Evolutionary conservation across 163 green algal genomes (phyloP), one percentile per base, ranked within the genome.

Genomic region (Smithsoniella earleae): DNA sequence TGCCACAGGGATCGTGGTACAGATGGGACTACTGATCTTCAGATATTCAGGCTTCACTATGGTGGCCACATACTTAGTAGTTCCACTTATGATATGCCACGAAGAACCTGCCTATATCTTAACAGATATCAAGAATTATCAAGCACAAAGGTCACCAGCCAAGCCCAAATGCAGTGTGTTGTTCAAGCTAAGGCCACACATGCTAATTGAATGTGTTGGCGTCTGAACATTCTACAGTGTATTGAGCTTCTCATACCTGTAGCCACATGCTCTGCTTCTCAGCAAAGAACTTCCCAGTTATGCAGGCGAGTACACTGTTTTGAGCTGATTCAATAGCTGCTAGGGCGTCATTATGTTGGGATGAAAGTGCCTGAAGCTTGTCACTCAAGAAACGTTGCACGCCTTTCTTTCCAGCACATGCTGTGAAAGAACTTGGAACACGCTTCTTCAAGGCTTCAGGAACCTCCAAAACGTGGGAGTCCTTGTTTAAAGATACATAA

Each of bases 381-480:
- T 78, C 52, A 54, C 62, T 91, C 25, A 66, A 87, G 83, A 92
- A 98, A 10, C 89, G 78, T 65, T 87, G 86, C 77, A 91, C 91
- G 34, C 90, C 90, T 84, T 96, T 96, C 58, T 88, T 88, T 18
- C 77, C 65, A 62, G 77, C 46, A 44, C 2, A 31, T 37, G 8
- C n/a, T 25, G 31, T 31, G 25, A 16, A 76, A 3, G 34, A 49
- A 3, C 10, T 36, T 2, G 36, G 28, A 10, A 63, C 3, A 22
- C 37, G 40, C 1, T 40, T 37, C 8, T 5, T 31, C n/a, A 74
- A 3, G 27, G 77, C 75, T 54, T 94, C 81, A 3, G 88, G 86
- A 36, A 98, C 83, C 82, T 98, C 93, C 2, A 98, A 46, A 52
- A 95, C 77, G 76, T 96, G 86, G 49, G 62, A 84, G 40, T 97